Evolutionary conservation across 176 grass and related monocot species (phyloP).

Genomic region (Urochloa ruziziensis): DNA sequence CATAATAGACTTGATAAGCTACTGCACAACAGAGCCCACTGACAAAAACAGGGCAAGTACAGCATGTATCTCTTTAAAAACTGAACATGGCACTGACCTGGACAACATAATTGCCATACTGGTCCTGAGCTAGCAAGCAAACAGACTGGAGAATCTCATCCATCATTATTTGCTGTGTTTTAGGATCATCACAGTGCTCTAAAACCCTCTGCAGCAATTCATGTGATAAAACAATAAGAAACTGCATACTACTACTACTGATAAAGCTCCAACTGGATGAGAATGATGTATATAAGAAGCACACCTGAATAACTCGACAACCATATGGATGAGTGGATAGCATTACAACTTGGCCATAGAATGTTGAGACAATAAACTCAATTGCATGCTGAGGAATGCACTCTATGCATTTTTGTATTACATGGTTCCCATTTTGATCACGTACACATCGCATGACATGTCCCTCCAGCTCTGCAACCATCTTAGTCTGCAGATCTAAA

Average conservation of each 20-base stretch:
- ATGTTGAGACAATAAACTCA: conserved; percentile 77
- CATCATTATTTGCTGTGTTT: conserved; percentile 84
- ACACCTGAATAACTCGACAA: conserved; percentile 83
- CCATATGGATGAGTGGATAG: conserved; percentile 86
- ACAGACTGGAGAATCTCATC: conserved; percentile 78
- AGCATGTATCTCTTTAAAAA: conserved; percentile 17
- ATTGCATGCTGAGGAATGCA: conserved; percentile 79
- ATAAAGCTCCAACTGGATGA: not conserved
- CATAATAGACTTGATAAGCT: conserved; percentile 26
- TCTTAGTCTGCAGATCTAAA: conserved; percentile 71
- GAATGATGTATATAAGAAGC: not conserved
- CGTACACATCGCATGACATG: conserved; percentile 84
- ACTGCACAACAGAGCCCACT: not conserved
- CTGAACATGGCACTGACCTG: conserved; percentile 48
- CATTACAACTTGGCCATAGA: conserved; percentile 79
- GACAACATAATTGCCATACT: conserved; percentile 93
- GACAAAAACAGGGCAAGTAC: not conserved
- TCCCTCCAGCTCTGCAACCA: conserved; percentile 76
- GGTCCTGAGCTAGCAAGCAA: conserved; percentile 68
- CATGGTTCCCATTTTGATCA: conserved; percentile 95
- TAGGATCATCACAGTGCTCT: conserved; percentile 77
- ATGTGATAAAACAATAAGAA: conserved; percentile 12
- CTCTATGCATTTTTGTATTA: conserved; percentile 87
- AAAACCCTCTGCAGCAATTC: conserved; percentile 64
- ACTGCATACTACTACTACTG: not conserved